These are phyloP conservation scores for Artemisia tridentata DNA, from an alignment of 129 eudicot species.

Conservation along the genomic window DNA sequence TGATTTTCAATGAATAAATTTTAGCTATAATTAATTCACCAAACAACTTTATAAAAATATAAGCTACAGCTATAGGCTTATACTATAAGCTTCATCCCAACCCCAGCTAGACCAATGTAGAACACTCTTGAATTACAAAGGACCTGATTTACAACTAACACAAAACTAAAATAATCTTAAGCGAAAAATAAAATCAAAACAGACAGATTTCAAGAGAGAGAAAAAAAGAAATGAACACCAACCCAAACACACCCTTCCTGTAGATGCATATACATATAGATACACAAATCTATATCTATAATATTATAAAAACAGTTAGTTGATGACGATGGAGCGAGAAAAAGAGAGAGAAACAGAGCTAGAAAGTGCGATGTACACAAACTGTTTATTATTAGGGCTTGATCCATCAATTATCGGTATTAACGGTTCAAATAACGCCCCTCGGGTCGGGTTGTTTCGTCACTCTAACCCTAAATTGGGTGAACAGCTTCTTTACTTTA, in stretches of 20 bases:
- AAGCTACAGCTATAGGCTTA: no score
- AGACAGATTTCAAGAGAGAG: conserved; percentile 16
- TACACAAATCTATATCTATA: background rate
- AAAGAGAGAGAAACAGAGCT: conserved; percentile 97
- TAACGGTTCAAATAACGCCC: conserved; percentile 63
- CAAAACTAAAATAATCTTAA: background rate
- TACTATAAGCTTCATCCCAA: no score
- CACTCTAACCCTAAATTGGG: conserved; percentile 99
- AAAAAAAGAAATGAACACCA: conserved; percentile 3
- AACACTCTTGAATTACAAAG: no score
- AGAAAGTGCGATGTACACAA: conserved; percentile 97
- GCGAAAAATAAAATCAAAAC: conserved; percentile 27
- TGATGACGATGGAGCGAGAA: conserved; percentile 98
- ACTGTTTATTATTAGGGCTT: conserved; percentile 86
- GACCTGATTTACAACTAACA: no score
- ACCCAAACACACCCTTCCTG: background rate
- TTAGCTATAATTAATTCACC: no score
- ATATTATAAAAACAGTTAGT: conserved; percentile 11
- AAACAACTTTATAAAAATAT: no score
- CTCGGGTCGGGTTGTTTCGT: conserved; percentile 90
- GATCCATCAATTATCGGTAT: conserved; percentile 88
- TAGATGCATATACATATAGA: background rate
- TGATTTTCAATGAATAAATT: no score
- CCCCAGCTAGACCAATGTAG: no score
- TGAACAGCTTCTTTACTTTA: conserved; percentile 94